Evolutionary conservation across 257 asterid species (phyloP).

Genomic region (Apocynum venetum): DNA sequence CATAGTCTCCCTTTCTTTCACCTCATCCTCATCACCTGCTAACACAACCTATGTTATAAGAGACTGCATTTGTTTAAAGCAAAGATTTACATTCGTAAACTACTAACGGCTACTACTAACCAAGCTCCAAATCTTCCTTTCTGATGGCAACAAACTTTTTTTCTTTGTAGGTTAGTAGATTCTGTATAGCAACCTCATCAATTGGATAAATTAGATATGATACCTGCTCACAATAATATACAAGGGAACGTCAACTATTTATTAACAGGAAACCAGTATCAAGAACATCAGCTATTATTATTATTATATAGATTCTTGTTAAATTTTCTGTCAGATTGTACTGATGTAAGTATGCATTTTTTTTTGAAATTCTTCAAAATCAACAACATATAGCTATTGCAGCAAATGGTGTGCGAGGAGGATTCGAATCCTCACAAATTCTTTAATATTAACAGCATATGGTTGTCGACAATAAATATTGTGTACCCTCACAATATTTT

Average conservation of each 20-base stretch:
- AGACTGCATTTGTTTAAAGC: not conserved
- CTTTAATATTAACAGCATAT: too few species aligned
- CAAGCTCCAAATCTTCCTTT: constrained; percentile 97
- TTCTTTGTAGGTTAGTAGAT: constrained; percentile 91
- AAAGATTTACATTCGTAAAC: not conserved
- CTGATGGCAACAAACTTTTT: constrained; percentile 95
- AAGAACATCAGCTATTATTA: not conserved
- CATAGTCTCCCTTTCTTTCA: constrained; percentile 68
- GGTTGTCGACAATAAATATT: too few species aligned
- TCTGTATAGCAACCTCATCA: constrained; percentile 94
- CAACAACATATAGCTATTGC: too few species aligned
- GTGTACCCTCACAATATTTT: too few species aligned
- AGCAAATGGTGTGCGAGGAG: too few species aligned
- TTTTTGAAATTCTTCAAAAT: too few species aligned
- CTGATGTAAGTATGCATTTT: too few species aligned
- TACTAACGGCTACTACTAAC: constrained; percentile 35
- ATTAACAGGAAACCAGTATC: not conserved
- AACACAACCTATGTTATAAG: not conserved
- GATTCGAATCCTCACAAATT: too few species aligned
- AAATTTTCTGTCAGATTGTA: too few species aligned
- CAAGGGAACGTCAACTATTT: constrained; percentile 6
- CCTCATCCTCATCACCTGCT: constrained; percentile 89
- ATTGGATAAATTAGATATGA: constrained; percentile 87
- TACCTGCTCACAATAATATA: constrained; percentile 40
- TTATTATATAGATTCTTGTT: too few species aligned